A percentile compares a stretch with the other conserved stretches of the same genome.
phyloP scores from a whole-genome alignment of 805 yeast species.

The Suhomyces sp. region DNA sequence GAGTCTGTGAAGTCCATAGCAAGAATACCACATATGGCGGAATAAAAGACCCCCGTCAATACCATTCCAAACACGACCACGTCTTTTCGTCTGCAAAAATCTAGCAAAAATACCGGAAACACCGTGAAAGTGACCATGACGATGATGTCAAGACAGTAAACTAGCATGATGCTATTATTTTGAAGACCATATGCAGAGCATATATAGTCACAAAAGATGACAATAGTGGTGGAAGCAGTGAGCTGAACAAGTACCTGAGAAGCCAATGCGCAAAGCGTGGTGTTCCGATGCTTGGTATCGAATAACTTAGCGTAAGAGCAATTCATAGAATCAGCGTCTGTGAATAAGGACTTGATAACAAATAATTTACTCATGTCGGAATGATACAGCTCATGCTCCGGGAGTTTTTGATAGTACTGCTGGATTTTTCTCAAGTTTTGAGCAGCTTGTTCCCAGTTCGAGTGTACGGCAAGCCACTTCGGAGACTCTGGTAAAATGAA shows the following conservation, averaged over 20 bases:
- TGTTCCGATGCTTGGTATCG: conserved; percentile 27
- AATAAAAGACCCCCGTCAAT: conserved; percentile 34
- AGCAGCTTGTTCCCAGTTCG: conserved; percentile 7
- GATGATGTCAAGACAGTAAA: conserved; percentile 37
- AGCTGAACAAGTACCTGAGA: conserved; percentile 44
- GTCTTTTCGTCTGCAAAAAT: conserved; percentile 46
- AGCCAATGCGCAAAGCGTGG: conserved; percentile 34
- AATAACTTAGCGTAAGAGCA: conserved; percentile 33
- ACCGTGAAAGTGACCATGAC: conserved; percentile 40
- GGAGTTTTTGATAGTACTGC: not conserved
- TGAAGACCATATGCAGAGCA: conserved; percentile 48
- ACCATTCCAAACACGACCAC: conserved; percentile 42
- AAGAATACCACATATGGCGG: conserved; percentile 30
- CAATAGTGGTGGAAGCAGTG: conserved; percentile 42
- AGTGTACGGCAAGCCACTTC: conserved; percentile 19
- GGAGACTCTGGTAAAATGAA: conserved; percentile 32
- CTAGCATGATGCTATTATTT: conserved; percentile 26
- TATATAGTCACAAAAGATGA: conserved; percentile 44
- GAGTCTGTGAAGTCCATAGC: not conserved
- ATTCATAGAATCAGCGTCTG: conserved; percentile 14
- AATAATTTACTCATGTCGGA: conserved; percentile 10
- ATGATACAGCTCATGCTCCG: not conserved
- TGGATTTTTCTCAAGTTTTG: conserved; percentile 3
- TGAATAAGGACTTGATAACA: conserved; percentile 24
- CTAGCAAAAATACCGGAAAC: conserved; percentile 43